phyloP scores from a whole-genome alignment of 371 early-diverging fungal genomes.

The Rhizopus delemar region DNA sequence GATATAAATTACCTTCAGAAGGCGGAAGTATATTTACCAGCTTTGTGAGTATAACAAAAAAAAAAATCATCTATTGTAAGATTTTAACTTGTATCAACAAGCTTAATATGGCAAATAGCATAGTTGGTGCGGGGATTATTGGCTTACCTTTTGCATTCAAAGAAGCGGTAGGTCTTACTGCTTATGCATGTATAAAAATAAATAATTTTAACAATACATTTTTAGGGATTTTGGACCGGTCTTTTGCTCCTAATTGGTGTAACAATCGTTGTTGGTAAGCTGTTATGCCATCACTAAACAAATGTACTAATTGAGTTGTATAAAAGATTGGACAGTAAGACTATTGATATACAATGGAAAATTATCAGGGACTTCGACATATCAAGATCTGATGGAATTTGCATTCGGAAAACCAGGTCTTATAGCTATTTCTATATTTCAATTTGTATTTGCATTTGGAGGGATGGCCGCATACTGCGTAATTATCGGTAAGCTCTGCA shows the following conservation, averaged over 20 bases:
- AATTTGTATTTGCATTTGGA: conserved; percentile 83
- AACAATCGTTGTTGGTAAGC: conserved; percentile 66
- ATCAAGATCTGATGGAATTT: conserved; percentile 74
- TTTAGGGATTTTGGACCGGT: conserved; percentile 64
- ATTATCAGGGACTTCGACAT: conserved; percentile 70
- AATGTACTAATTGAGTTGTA: neutral
- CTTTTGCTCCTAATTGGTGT: conserved; percentile 60
- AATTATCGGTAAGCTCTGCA: conserved; percentile 61
- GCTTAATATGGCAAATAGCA: conserved; percentile 78
- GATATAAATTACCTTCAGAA: conserved; percentile 43
- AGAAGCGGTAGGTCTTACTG: conserved; percentile 47
- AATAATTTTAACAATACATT: neutral
- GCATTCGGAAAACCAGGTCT: conserved; percentile 75
- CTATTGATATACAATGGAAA: conserved; percentile 70
- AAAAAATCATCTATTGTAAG: conserved; percentile 5
- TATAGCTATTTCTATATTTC: conserved; percentile 72
- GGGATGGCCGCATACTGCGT: conserved; percentile 84
- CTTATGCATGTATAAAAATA: neutral
- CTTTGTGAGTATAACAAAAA: conserved; percentile 41
- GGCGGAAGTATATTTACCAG: conserved; percentile 51
- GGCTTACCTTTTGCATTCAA: conserved; percentile 65
- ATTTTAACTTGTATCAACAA: conserved; percentile 30
- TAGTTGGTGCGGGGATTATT: conserved; percentile 76
- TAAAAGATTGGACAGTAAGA: conserved; percentile 75
- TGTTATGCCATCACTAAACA: neutral